Conservation (phyloP, 2,329 filamentous ascomycete species). For the Fusarium papillatum region DNA sequence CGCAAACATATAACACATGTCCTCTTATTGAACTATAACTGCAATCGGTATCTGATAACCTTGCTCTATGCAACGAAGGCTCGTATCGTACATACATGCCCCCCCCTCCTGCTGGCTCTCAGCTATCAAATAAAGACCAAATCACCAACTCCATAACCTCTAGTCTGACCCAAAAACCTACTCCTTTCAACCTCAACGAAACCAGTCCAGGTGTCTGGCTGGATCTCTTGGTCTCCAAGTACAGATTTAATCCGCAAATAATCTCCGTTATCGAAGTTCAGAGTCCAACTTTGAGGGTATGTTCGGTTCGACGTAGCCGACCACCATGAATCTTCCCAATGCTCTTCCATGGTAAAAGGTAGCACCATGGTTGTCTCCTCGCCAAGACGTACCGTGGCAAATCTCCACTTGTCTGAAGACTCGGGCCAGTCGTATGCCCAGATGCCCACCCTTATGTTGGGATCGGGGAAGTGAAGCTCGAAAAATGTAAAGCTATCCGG, state of each 20-base stretch:
- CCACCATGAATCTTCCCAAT: not conserved
- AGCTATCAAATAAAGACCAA: not conserved
- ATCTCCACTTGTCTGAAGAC: not conserved
- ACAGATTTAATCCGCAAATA: not conserved
- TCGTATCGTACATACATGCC: not conserved
- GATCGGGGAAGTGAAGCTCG: not conserved
- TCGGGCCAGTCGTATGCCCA: not conserved
- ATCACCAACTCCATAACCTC: not conserved
- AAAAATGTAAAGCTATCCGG: not conserved
- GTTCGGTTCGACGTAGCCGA: not conserved
- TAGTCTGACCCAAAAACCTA: not conserved
- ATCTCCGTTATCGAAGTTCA: not conserved
- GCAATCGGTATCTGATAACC: not conserved
- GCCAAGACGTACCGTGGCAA: not conserved
- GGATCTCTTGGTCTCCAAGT: not conserved
- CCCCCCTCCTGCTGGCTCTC: no score
- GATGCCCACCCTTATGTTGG: not conserved
- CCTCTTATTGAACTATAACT: not conserved
- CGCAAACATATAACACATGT: not conserved
- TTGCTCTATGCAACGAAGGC: not conserved
- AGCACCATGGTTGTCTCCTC: not conserved
- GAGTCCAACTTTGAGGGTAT: not conserved
- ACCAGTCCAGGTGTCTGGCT: not conserved
- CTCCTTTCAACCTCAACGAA: not conserved
- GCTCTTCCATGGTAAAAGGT: not conserved